A percentile compares a stretch with the other conserved stretches of the same genome.
Conservation (phyloP, 106 monocot species). For the Phalaenopsis equestris region DNA sequence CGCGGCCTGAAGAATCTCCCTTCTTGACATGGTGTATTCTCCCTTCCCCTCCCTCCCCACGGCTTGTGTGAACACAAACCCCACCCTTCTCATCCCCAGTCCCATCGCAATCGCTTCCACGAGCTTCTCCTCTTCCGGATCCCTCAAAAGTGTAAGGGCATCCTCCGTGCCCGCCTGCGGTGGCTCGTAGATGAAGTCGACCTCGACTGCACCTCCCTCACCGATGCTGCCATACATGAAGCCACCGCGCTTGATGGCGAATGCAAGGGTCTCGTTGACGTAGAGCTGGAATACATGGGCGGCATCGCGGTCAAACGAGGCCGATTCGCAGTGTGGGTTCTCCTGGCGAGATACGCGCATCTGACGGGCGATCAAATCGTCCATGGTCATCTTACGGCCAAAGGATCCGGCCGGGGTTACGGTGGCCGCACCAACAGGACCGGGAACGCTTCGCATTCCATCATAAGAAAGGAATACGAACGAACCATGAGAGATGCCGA, state of each 20-base stretch:
- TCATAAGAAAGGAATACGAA: conserved; percentile 63
- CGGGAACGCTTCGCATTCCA: conserved; percentile 13
- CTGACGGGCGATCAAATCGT: conserved; percentile 92
- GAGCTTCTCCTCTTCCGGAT: conserved; percentile 62
- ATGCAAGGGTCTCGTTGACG: conserved; percentile 63
- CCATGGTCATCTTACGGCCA: conserved; percentile 88
- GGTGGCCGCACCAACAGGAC: conserved; percentile 18
- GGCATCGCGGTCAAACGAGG: conserved; percentile 76
- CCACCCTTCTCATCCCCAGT: conserved; percentile 76
- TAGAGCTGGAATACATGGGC: conserved; percentile 83
- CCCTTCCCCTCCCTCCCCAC: conserved; percentile 58
- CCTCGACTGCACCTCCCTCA: conserved; percentile 29
- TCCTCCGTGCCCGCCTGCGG: conserved; percentile 86
- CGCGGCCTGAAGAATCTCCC: conserved; percentile 78
- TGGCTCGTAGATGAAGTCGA: conserved; percentile 96
- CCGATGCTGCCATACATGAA: conserved; percentile 74
- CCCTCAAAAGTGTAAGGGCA: conserved; percentile 40
- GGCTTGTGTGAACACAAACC: conserved; percentile 85
- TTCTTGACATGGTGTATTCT: conserved; percentile 70
- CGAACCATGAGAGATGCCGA: conserved; percentile 70
- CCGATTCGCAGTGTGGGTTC: conserved; percentile 52
- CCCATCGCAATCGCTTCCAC: conserved; percentile 85
- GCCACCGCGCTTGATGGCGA: conserved; percentile 82
- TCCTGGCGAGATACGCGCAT: conserved; percentile 83
- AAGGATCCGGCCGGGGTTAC: conserved; percentile 68